A percentile compares a stretch with the other conserved stretches of the same genome.
Conservation (phyloP, 2,329 filamentous ascomycete species). For the Penicillium sp. region DNA sequence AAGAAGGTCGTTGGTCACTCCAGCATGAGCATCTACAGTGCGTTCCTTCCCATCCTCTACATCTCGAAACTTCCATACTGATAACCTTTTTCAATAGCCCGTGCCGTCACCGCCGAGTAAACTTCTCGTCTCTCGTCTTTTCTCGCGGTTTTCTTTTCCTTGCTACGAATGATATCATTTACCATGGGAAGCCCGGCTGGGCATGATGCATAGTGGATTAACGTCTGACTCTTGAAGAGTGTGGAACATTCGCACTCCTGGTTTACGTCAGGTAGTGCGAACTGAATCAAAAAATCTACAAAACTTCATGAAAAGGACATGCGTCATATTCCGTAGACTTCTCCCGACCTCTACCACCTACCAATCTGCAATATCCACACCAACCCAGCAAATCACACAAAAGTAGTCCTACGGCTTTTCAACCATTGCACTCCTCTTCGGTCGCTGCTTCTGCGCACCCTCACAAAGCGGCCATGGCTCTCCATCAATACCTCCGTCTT, state of each 20-base stretch:
- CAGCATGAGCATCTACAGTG: slow-evolving; percentile 98
- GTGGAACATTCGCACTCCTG: slow-evolving; percentile 31
- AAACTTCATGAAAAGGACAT: slow-evolving; percentile 18
- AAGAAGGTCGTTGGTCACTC: slow-evolving; percentile 96
- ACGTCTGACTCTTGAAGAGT: slow-evolving; percentile 32
- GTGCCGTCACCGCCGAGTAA: slow-evolving; percentile 47
- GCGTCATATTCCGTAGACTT: slow-evolving; percentile 8
- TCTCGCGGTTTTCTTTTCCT: slow-evolving; percentile 38
- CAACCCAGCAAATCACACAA: not conserved
- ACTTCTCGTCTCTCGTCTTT: slow-evolving; percentile 32
- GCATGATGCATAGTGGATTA: slow-evolving; percentile 37
- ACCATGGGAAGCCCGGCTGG: slow-evolving; percentile 38
- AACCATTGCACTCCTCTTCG: slow-evolving; percentile 46
- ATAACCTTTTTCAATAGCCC: slow-evolving; percentile 31
- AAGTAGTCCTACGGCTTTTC: slow-evolving; percentile 8
- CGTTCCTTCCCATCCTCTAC: slow-evolving; percentile 35
- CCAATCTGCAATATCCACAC: not conserved
- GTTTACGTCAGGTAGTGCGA: slow-evolving; percentile 34
- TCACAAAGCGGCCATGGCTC: slow-evolving; percentile 66
- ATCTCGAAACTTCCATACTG: not conserved
- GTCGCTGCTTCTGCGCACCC: slow-evolving; percentile 64
- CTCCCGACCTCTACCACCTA: not conserved
- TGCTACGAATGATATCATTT: slow-evolving; percentile 42
- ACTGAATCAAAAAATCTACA: slow-evolving; percentile 34
- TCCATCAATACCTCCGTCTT: slow-evolving; percentile 39